Percentiles rank a stretch among this genome's conserved stretches.
phyloP scores from a whole-genome alignment of 2,329 filamentous ascomycete genomes.

The Ascochyta lentis region DNA sequence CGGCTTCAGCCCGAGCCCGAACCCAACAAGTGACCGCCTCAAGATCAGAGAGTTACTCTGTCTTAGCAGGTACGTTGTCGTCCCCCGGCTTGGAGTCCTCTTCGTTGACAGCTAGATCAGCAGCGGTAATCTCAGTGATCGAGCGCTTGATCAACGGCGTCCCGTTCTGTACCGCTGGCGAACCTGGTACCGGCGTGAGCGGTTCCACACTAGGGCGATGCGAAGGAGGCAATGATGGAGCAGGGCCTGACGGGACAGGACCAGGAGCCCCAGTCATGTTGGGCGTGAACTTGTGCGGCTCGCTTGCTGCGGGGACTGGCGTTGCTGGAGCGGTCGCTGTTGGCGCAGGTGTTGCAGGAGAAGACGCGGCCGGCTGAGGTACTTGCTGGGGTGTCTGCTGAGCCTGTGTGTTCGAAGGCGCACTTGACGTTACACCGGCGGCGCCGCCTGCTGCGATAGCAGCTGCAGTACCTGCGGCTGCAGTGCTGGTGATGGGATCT shows the following conservation, averaged over 20 bases:
- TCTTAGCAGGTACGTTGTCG: constrained; percentile 1
- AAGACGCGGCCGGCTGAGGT: neutral
- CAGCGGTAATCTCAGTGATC: constrained; percentile 23
- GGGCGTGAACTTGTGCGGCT: constrained; percentile 38
- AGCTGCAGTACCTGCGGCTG: constrained; percentile 38
- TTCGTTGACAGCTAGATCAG: constrained; percentile 17
- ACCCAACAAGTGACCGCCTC: neutral
- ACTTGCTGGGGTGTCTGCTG: constrained; percentile 3
- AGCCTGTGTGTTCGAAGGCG: neutral
- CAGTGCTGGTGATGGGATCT: constrained; percentile 18
- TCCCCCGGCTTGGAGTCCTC: constrained; percentile 13
- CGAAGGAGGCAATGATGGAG: constrained; percentile 21
- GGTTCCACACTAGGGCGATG: constrained; percentile 46
- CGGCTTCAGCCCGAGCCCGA: neutral
- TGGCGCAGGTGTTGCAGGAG: neutral
- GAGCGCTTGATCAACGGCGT: constrained; percentile 28
- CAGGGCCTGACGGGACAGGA: constrained; percentile 15
- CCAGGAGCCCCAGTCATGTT: constrained; percentile 33
- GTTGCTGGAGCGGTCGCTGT: constrained; percentile 7
- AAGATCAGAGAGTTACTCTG: constrained; percentile 14
- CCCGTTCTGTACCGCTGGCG: constrained; percentile 39
- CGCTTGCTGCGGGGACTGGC: constrained; percentile 12
- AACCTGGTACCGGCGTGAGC: constrained; percentile 45
- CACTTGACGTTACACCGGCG: constrained; percentile 22
- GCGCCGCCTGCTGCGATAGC: constrained; percentile 45